These are phyloP conservation scores for Diaporthe citri DNA, from an alignment of 2,329 filamentous ascomycete genomes.

Conservation along the genomic window DNA sequence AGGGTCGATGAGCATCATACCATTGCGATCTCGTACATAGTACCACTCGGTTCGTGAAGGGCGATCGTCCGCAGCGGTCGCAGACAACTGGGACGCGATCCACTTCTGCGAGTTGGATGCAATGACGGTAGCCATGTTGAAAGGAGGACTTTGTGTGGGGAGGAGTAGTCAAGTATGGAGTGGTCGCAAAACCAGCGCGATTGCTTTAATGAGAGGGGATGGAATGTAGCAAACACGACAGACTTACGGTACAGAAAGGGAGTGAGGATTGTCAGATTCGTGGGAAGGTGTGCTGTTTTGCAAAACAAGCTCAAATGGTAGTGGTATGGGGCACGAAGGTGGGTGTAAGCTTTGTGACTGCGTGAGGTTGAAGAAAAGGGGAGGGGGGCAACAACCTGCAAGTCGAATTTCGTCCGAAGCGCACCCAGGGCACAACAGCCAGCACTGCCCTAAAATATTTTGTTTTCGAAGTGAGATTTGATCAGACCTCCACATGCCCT, in stretches of 20 bases:
- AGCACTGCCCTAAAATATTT: conserved; percentile 1
- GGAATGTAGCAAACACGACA: conserved; percentile 29
- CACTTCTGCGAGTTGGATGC: conserved; percentile 49
- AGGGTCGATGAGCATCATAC: conserved; percentile 37
- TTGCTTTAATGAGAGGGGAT: conserved; percentile 11
- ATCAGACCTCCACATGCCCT: neutral
- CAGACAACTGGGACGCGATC: conserved; percentile 11
- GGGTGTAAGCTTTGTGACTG: neutral
- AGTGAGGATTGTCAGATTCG: neutral
- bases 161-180: neutral
- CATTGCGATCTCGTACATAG: conserved; percentile 28
- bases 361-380: neutral
- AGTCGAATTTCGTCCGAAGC: neutral
- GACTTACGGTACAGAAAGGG: conserved; percentile 22
- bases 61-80: neutral
- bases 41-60: conserved; percentile 25
- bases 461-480: neutral
- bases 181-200: conserved; percentile 24
- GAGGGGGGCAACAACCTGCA: conserved; percentile 10
- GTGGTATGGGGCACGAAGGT: conserved; percentile 3
- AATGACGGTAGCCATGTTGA: conserved; percentile 27
- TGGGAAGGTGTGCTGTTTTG: neutral
- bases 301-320: conserved; percentile 20
- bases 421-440: neutral
- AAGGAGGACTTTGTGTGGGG: neutral